Evolutionary conservation across 2,329 filamentous ascomycete genomes (phyloP), one percentile per base, ranked within the genome.

Genomic region (Drechslera avenae): DNA sequence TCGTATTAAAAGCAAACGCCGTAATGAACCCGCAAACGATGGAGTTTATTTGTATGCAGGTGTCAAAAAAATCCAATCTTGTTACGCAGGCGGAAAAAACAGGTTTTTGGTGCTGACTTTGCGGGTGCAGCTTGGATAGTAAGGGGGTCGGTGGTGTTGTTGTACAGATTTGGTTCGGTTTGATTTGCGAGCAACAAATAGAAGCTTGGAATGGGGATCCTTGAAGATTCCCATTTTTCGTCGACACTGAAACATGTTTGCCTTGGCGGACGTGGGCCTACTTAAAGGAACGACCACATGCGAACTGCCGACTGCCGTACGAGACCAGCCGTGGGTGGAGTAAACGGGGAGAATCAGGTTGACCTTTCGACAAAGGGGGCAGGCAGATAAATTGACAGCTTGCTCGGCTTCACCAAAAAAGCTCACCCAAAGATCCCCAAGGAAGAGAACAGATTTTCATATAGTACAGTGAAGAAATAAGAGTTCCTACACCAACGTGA

Each of bases 261-360:
- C 26, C 9, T 28, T 17, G 5, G 17, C n/a, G 44, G 57, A 60
- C 70, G 70, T 73, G 71, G 55, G 67, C 70, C 71, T 73, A 73
- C 50, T 55, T 39, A 73, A 73, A 73, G 71, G 70, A 63, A 73
- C 71, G 64, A 34, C 43, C 43, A 36, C 45, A 31, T 34, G 33
- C 42, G 34, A 2, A 43, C 40, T 23, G 43, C 49, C 39, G 43
- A 18, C 46, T 63, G 49, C 43, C 48, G 19, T 59, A 53, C 54
- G 48, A 55, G 50, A 57, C 47, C 34, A 49, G 57, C 55, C 60
- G 52, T 51, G 42, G 8, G 40, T 52, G 32, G 21, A 26, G 39
- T 26, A 18, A 33, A 26, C 7, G n/a, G 37, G 37, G 31, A 32
- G 23, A 35, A 10, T 46, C 23, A 40, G 46, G 51, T 46, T 46